Percentiles rank a stretch among this genome's conserved stretches.
Evolutionary conservation across 768 basidiomycete species (phyloP).

Genomic region (Hygrophorus russula): DNA sequence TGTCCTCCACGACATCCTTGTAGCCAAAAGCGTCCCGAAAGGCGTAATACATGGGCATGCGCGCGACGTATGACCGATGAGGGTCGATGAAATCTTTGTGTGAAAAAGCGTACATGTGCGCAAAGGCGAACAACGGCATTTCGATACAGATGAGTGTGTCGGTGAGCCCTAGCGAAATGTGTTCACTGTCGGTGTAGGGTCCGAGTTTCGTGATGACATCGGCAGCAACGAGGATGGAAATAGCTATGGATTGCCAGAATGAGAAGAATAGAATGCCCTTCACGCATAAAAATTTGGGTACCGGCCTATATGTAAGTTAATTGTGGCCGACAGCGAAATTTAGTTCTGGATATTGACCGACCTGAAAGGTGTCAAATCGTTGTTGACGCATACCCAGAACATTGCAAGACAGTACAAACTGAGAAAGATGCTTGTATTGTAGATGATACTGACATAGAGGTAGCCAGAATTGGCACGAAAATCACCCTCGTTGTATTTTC

Average conservation of each 20-base stretch:
- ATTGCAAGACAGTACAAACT: constrained; percentile 86
- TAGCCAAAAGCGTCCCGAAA: constrained; percentile 81
- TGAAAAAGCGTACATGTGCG: constrained; percentile 92
- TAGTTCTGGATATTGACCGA: constrained; percentile 20
- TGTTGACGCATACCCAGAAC: constrained; percentile 90
- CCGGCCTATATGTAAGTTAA: constrained; percentile 39
- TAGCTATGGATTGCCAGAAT: constrained; percentile 89
- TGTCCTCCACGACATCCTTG: constrained; percentile 82
- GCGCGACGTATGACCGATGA: constrained; percentile 55
- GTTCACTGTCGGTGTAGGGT: constrained; percentile 77
- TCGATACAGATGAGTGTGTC: constrained; percentile 92
- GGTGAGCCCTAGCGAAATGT: constrained; percentile 83
- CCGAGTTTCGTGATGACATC: constrained; percentile 70
- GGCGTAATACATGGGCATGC: constrained; percentile 84
- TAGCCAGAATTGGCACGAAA: constrained; percentile 82
- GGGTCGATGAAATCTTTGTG: constrained; percentile 74
- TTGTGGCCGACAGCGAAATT: not conserved
- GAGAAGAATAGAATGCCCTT: constrained; percentile 98
- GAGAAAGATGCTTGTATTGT: constrained; percentile 73
- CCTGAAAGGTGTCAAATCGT: constrained; percentile 86
- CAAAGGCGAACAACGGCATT: constrained; percentile 95
- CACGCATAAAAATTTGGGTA: constrained; percentile 97
- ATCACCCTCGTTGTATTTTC: constrained; percentile 85
- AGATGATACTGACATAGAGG: constrained; percentile 80
- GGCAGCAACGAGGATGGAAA: constrained; percentile 83